phyloP scores from a whole-genome alignment of 2,329 filamentous ascomycete species.

The Rhynchosporium graminicola region DNA sequence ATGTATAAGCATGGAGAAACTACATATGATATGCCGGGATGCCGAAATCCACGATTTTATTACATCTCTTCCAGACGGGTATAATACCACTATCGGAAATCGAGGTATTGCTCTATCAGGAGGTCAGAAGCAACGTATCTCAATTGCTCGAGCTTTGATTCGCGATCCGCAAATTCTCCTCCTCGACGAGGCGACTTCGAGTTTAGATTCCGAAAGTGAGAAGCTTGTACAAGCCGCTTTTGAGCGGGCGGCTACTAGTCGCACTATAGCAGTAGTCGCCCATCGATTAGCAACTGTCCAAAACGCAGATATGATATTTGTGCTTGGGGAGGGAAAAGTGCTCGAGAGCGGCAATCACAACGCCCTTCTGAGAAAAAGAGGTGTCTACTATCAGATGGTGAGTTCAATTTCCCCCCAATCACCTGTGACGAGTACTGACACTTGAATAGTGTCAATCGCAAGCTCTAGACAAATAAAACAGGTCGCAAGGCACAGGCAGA shows the following conservation, averaged over 20 bases:
- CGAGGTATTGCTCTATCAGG: constrained; percentile 52
- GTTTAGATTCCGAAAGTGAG: constrained; percentile 58
- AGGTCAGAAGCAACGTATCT: constrained; percentile 57
- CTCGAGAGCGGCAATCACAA: constrained; percentile 36
- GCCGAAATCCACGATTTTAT: constrained; percentile 57
- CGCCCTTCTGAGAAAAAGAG: constrained; percentile 32
- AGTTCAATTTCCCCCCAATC: constrained; percentile 34
- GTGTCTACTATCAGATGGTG: constrained; percentile 39
- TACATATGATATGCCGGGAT: constrained; percentile 50
- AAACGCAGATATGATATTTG: constrained; percentile 54
- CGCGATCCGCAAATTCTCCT: constrained; percentile 54
- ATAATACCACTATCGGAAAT: constrained; percentile 49
- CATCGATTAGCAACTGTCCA: constrained; percentile 77
- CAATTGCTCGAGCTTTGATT: constrained; percentile 56
- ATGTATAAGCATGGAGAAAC: constrained; percentile 43
- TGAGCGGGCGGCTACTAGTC: constrained; percentile 62
- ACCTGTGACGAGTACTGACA: too few relatives aligned
- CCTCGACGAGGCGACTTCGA: constrained; percentile 60
- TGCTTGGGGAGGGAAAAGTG: constrained; percentile 37
- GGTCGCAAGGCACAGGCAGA: neutral
- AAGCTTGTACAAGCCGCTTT: constrained; percentile 64
- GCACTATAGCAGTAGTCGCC: constrained; percentile 76
- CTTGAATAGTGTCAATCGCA: constrained; percentile 37
- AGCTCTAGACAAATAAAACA: constrained; percentile 36
- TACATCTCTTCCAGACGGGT: constrained; percentile 52